These are phyloP conservation scores for Westerdykella sp. DNA, from an alignment of 2,329 filamentous ascomycete genomes.

Conservation along the genomic window DNA sequence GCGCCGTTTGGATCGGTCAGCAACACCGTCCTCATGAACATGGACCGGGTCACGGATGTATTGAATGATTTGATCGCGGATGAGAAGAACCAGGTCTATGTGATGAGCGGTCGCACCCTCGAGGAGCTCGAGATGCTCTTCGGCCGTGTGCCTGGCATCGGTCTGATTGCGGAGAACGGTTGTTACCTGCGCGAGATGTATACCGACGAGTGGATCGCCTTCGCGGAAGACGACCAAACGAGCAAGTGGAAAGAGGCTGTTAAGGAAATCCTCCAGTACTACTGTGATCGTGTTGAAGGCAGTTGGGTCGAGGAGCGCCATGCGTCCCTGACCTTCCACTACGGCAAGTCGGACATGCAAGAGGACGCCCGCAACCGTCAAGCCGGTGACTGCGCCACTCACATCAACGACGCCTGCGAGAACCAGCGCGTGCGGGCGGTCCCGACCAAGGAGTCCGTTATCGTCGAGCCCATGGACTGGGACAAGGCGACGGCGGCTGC, in stretches of 20 bases:
- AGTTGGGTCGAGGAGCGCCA: constrained; percentile 86
- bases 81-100: constrained; percentile 76
- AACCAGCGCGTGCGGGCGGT: constrained; percentile 78
- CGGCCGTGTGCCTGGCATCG: constrained; percentile 72
- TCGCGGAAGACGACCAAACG: constrained; percentile 66
- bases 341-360: constrained; percentile 72
- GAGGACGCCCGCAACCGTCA: constrained; percentile 65
- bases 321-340: constrained; percentile 87
- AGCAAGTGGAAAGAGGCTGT: constrained; percentile 78
- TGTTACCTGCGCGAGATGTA: constrained; percentile 74
- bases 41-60: constrained; percentile 76
- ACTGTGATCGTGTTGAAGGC: constrained; percentile 80
- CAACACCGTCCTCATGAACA: constrained; percentile 78
- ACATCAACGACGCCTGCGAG: constrained; percentile 91
- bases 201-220: constrained; percentile 65
- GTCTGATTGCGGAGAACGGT: constrained; percentile 90
- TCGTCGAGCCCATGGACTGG: constrained; percentile 79
- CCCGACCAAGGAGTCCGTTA: constrained; percentile 69
- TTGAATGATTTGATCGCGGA: constrained; percentile 77
- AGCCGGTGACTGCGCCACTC: constrained; percentile 83
- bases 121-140: constrained; percentile 86
- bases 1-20: constrained; percentile 80
- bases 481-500: constrained; percentile 81
- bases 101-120: constrained; percentile 85
- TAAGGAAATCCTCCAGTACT: constrained; percentile 77